Evolutionary conservation across 2,329 filamentous ascomycete genomes (phyloP), one percentile per base, ranked within the genome.

Genomic region (Phyllosticta citriasiana): DNA sequence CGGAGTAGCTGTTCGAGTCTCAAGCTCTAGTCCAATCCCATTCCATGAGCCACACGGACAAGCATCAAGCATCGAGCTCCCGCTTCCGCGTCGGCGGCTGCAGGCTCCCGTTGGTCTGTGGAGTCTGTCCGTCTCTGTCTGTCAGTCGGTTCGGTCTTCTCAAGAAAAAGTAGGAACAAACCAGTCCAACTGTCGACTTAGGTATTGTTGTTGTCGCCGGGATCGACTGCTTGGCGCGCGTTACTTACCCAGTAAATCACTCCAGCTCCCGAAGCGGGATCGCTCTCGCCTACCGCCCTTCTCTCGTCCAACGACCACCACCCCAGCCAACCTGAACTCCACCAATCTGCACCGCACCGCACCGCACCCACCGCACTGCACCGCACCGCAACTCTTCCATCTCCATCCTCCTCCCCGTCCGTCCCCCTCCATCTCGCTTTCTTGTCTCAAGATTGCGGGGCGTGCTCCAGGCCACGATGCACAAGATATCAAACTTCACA

Each of bases 401-500:
- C 47, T 30, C 52, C 60, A 57, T 60, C 56, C 52, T 53, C 56
- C 56, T 22, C 59, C 51, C 35, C 57, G 57, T 33, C 54, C 19
- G 58, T 19, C 54, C 53, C n/a, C 53, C 62, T 30, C 55, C 35
- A 51, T 54, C 35, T 53, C 57, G 58, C 35, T 40, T 40, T 57
- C 59, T 50, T 55, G 6, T 55, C 59, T 22, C 19, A 22, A 22
- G 30, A 30, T 60, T 55, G 52, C 57, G 57, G 62, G 62, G 53
- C 59, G 57, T 53, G 53, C 59, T 57, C 26, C 57, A 55, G 40
- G 40, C 57, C 59, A 76, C 69, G 72, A 87, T 86, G 84, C 84
- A 86, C 77, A 86, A 85, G 76, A 85, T 87, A 72, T 82, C 82
- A 71, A 85, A 85, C 77, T 85, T 86, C 73, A 86, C 83, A 68